Evolutionary conservation across 345 rosid species (phyloP).

Genomic region (Aurinia saxatilis): DNA sequence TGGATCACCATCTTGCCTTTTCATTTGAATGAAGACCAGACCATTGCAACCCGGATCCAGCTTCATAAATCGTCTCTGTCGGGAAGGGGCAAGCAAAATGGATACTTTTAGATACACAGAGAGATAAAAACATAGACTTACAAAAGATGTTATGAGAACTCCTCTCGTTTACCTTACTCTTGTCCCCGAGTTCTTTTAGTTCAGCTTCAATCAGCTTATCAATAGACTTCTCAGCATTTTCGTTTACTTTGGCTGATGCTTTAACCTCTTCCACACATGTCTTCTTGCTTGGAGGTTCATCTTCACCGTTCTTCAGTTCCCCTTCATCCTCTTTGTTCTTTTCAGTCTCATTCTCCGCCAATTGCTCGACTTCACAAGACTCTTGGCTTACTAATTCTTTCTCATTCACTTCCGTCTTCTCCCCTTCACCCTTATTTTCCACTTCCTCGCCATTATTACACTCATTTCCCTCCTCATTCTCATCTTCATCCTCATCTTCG

Average conservation of each 20-base stretch:
- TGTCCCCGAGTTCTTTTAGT: slow-evolving; percentile 83
- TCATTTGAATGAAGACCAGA: slow-evolving; percentile 85
- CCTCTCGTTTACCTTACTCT: slow-evolving; percentile 53
- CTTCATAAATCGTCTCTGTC: slow-evolving; percentile 69
- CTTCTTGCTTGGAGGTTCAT: slow-evolving; percentile 67
- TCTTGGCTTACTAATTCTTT: slow-evolving; percentile 31
- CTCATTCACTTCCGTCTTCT: slow-evolving; percentile 26
- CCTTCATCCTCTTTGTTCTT: slow-evolving; percentile 29
- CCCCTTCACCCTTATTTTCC: slow-evolving; percentile 20
- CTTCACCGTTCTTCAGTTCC: slow-evolving; percentile 28
- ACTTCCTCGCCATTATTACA: slow-evolving; percentile 25
- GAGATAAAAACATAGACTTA: neutral
- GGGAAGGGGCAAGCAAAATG: neutral
- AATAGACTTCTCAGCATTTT: slow-evolving; percentile 56
- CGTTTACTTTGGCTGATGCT: slow-evolving; percentile 27
- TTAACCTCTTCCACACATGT: slow-evolving; percentile 49
- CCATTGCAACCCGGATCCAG: slow-evolving; percentile 97
- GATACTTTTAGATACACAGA: neutral
- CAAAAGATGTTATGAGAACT: neutral
- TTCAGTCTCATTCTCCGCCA: slow-evolving; percentile 24
- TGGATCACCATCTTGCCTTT: slow-evolving; percentile 72
- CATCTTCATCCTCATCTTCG: slow-evolving; percentile 27
- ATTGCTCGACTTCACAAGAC: slow-evolving; percentile 16
- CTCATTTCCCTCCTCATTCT: slow-evolving; percentile 21
- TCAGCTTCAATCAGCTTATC: slow-evolving; percentile 94